Conservation (phyloP, 176 grass and related monocot genomes). For the Zea luxurians region DNA sequence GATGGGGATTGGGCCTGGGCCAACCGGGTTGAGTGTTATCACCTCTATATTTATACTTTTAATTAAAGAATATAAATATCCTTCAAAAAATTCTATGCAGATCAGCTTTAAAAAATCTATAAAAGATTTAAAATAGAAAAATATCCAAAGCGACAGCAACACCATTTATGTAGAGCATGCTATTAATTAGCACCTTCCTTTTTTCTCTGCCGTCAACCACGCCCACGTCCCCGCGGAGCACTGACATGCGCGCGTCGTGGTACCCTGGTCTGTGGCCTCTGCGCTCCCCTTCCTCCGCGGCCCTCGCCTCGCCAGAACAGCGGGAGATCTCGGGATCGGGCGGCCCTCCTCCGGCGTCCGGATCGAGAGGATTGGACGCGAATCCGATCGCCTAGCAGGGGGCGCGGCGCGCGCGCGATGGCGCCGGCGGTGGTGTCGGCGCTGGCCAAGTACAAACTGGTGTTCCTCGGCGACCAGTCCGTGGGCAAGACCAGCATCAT, state of each 20-base stretch:
- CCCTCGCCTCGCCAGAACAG: neutral
- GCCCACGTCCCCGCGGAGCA: constrained; percentile 1
- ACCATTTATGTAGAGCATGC: neutral
- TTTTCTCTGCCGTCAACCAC: neutral
- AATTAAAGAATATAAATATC: too few relatives aligned
- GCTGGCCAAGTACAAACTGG: constrained; percentile 91
- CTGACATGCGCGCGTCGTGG: constrained; percentile 30
- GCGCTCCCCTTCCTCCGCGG: neutral
- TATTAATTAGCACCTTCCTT: neutral
- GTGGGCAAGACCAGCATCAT: constrained; percentile 95
- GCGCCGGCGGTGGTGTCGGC: constrained; percentile 53
- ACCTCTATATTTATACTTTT: too few relatives aligned
- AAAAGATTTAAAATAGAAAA: too few relatives aligned
- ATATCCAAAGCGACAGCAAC: neutral
- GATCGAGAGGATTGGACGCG: neutral
- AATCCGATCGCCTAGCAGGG: neutral
- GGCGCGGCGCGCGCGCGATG: neutral
- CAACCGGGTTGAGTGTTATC: too few relatives aligned
- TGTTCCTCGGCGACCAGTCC: constrained; percentile 88
- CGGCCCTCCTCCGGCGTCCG: neutral
- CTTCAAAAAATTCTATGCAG: too few relatives aligned
- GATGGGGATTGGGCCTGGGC: too few relatives aligned
- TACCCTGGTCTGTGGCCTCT: neutral
- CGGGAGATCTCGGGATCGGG: neutral
- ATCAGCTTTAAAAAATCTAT: too few relatives aligned